Conservation (phyloP, 306 rosid genomes). For the Chamaecrista fasciculata region DNA sequence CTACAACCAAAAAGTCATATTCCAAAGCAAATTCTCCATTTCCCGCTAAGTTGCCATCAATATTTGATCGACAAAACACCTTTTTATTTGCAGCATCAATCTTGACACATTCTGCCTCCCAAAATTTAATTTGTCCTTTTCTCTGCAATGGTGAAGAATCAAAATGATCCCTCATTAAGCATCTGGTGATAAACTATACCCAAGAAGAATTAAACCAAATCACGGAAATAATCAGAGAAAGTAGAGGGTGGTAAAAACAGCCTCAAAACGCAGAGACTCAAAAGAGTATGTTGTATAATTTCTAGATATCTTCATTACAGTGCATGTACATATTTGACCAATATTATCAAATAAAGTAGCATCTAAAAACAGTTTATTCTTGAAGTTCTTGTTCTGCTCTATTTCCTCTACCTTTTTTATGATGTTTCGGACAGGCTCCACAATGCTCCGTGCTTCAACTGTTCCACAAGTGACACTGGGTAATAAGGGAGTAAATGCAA, state of each 20-base stretch:
- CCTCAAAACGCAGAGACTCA: conserved; percentile 14
- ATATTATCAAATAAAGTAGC: background rate
- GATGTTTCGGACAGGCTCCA: conserved; percentile 84
- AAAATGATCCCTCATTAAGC: background rate
- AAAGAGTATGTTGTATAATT: too few species aligned
- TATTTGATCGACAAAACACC: conserved; percentile 55
- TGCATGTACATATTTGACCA: conserved; percentile 16
- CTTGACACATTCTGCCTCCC: conserved; percentile 88
- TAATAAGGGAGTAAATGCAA: conserved; percentile 88
- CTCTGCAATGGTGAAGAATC: conserved; percentile 47
- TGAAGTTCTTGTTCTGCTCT: conserved; percentile 18
- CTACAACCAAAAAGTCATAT: conserved; percentile 82
- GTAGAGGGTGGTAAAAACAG: conserved; percentile 1
- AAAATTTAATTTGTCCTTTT: conserved; percentile 69
- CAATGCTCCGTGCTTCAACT: conserved; percentile 97
- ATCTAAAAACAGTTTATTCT: background rate
- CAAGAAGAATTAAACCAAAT: background rate
- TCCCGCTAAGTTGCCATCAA: conserved; percentile 51
- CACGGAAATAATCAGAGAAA: background rate
- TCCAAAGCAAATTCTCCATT: conserved; percentile 68
- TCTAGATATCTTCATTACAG: background rate
- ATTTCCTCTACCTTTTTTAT: conserved; percentile 63
- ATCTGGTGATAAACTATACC: background rate
- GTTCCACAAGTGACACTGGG: conserved; percentile 97
- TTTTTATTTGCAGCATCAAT: conserved; percentile 76